phyloP scores from a whole-genome alignment of 73 alveolate species.

The Paramecium pentaurelia region DNA sequence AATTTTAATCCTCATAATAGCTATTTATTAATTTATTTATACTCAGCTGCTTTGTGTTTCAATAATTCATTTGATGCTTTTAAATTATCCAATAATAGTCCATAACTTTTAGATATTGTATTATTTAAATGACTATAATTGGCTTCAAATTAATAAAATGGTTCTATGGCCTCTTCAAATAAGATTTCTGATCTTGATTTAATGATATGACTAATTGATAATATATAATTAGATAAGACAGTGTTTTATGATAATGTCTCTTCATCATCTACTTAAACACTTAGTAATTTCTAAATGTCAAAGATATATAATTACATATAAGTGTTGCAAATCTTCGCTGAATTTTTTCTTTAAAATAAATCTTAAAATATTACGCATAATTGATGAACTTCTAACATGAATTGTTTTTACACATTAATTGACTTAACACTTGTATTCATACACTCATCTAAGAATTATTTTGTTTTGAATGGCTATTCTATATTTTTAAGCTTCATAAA shows the following conservation, averaged over 20 bases:
- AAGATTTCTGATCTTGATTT: neutral
- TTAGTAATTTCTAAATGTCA: neutral
- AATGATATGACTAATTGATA: slow-evolving; percentile 28
- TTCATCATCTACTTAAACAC: slow-evolving; percentile 51
- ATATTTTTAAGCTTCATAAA: neutral
- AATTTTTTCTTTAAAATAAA: neutral
- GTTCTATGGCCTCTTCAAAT: slow-evolving; percentile 40
- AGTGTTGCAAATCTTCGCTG: slow-evolving; percentile 9
- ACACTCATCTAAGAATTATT: slow-evolving; percentile 12
- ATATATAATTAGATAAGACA: slow-evolving; percentile 8
- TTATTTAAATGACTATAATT: neutral
- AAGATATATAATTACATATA: neutral
- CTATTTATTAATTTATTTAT: neutral
- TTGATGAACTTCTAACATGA: slow-evolving; percentile 37
- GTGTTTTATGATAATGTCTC: slow-evolving; percentile 28
- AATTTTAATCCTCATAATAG: neutral
- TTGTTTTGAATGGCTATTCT: neutral
- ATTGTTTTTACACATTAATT: neutral
- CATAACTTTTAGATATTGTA: neutral
- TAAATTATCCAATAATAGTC: neutral
- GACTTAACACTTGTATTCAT: slow-evolving; percentile 14
- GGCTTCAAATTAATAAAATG: slow-evolving; percentile 1
- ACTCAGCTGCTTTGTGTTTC: neutral
- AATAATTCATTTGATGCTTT: neutral
- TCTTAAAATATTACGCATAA: neutral